Evolutionary conservation across 163 green algal species (phyloP).

Genomic region (Volvox carteri): DNA sequence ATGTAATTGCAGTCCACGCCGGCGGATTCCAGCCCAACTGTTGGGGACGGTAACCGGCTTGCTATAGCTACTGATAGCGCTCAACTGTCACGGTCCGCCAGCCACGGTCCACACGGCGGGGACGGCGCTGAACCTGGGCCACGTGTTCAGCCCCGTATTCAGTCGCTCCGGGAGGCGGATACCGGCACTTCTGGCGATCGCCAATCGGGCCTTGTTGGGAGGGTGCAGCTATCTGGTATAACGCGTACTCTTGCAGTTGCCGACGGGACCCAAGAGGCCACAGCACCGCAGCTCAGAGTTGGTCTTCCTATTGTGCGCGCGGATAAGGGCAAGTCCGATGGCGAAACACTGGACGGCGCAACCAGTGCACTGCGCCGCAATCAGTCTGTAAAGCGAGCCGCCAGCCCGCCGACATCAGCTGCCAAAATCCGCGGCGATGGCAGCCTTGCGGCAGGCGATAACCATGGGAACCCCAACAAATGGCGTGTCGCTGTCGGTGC

Average conservation of each 20-base stretch:
- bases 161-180: background rate
- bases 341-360: background rate
- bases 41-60: background rate
- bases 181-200: background rate
- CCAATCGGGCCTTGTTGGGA: background rate
- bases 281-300: background rate
- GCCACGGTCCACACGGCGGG: background rate
- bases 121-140: background rate
- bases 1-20: constrained; percentile 1
- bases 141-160: background rate
- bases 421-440: background rate
- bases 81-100: background rate
- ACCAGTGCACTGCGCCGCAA: background rate
- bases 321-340: background rate
- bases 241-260: background rate
- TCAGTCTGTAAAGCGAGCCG: background rate
- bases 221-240: background rate
- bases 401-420: background rate
- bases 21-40: background rate
- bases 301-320: background rate
- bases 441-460: background rate
- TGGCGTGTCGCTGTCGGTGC: background rate
- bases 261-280: background rate
- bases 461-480: background rate
- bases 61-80: background rate